Conservation (phyloP, 768 basidiomycete genomes). For the Kwoniella newhampshirensis region DNA sequence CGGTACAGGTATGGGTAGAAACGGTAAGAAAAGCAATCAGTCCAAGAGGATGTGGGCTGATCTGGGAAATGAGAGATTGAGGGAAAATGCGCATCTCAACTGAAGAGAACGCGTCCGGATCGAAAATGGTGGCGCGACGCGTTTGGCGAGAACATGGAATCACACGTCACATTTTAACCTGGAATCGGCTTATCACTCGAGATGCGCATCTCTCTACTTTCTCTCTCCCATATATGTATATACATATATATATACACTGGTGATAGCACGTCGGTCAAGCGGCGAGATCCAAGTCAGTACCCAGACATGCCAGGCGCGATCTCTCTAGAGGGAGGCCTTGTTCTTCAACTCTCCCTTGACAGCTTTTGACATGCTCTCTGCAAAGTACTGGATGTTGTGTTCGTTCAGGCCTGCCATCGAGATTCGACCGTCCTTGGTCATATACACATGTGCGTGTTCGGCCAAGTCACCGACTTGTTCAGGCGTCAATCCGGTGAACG, state of each 20-base stretch:
- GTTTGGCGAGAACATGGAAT: neutral
- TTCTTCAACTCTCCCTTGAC: conserved; percentile 53
- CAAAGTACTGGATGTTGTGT: conserved; percentile 62
- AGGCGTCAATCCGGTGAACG: conserved; percentile 37
- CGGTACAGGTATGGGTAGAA: neutral
- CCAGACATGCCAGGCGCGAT: neutral
- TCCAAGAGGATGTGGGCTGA: neutral
- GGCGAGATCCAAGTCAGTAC: no score
- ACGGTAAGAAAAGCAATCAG: neutral
- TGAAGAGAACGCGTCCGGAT: conserved; percentile 10
- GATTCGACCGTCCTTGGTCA: conserved; percentile 63
- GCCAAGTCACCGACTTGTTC: conserved; percentile 50
- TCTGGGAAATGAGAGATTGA: conserved; percentile 24
- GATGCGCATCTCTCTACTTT: no score
- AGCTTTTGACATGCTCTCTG: conserved; percentile 53
- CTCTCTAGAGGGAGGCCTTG: conserved; percentile 34
- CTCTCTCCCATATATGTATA: no score
- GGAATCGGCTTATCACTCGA: no score
- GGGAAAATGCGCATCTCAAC: conserved; percentile 13
- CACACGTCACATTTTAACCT: conserved; percentile 5
- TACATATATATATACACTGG: no score
- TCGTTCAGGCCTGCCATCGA: conserved; percentile 92
- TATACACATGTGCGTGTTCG: conserved; percentile 51
- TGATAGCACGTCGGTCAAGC: no score
- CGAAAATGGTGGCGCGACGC: conserved; percentile 21